Percentiles rank a stretch among this genome's conserved stretches.
Conservation (phyloP, 169 alveolate species). For the Toxoplasma gondii region DNA sequence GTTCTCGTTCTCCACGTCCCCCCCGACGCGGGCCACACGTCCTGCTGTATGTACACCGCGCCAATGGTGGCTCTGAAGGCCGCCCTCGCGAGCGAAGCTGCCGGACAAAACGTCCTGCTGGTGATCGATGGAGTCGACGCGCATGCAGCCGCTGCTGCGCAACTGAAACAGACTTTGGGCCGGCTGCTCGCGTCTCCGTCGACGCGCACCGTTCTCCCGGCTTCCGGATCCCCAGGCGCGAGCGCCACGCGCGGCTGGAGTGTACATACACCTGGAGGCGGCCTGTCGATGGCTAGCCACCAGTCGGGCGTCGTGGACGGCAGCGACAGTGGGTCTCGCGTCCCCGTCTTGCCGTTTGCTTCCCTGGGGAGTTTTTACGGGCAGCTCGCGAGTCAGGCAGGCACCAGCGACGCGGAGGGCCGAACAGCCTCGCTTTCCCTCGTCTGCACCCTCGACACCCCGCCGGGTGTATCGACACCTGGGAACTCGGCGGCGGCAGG, state of each 20-base stretch:
- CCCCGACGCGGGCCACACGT: not conserved
- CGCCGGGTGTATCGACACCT: not conserved
- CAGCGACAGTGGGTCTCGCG: not conserved
- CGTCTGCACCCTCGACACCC: not conserved
- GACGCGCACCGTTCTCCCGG: not conserved
- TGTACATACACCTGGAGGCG: not conserved
- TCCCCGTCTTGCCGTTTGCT: not conserved
- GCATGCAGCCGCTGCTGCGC: not conserved
- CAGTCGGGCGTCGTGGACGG: not conserved
- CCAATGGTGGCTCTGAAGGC: not conserved
- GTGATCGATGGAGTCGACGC: not conserved
- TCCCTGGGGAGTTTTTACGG: not conserved
- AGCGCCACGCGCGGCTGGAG: not conserved
- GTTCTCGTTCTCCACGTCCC: not conserved
- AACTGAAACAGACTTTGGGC: not conserved
- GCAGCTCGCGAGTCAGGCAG: not conserved
- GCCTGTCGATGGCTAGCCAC: not conserved
- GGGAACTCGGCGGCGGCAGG: not conserved
- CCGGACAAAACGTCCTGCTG: not conserved
- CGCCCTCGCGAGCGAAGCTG: not conserved
- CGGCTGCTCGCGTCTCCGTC: not conserved
- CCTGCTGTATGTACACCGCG: not conserved
- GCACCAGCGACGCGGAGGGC: not conserved
- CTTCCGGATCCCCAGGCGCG: not conserved
- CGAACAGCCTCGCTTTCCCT: not conserved